Base-by-base conservation (phyloP, 2,329 filamentous ascomycete species). In the Fusarium caatingaense region DNA sequence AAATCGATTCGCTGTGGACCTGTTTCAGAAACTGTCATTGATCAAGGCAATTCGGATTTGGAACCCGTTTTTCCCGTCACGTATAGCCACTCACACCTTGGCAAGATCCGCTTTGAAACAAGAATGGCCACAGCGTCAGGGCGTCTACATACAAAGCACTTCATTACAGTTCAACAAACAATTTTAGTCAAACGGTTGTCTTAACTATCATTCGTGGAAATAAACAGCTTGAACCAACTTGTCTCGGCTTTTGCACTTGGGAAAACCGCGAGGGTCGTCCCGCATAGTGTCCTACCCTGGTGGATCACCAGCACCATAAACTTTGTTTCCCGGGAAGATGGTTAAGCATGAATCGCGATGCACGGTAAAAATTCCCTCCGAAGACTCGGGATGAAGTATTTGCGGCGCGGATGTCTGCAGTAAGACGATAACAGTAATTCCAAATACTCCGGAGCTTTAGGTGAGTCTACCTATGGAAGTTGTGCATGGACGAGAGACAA, bases 31-130 rank as follows among this genome's bases (percentile, higher is more conserved):
- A 60, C n/a, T n/a, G 15, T n/a, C 15, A 44, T 25, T 53, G 28
- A 48, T 42, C 60, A 60, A 46, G 25, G 49, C 46, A 65, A 41
- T 34, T 18, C 62, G 62, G 62, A 53, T 40, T 49, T 16, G 12
- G 12, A 48, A 45, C 60, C 60, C 60, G 62, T 40, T 60, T 53
- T 65, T 60, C 49, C 62, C 62, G 62, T 21, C 40, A 42, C 8
- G 15, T 44, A 23, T 18, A 63, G 32, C 45, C 34, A 51, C 42
- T 51, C 40, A 48, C 28, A 40, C 27, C 60, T 65, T 65, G 62
- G 62, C 34, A 37, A 51, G 49, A 51, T 51, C 49, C 60, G 30
- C 21, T 45, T 46, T 65, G 54, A 65, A 65, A 65, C 60, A 53
- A 50, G 47, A 27, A 42, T 44, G 55, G 34, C 27, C 18, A 45